Evolutionary conservation across 148 eudicot genomes (phyloP).

Genomic region (Selenicereus undatus): DNA sequence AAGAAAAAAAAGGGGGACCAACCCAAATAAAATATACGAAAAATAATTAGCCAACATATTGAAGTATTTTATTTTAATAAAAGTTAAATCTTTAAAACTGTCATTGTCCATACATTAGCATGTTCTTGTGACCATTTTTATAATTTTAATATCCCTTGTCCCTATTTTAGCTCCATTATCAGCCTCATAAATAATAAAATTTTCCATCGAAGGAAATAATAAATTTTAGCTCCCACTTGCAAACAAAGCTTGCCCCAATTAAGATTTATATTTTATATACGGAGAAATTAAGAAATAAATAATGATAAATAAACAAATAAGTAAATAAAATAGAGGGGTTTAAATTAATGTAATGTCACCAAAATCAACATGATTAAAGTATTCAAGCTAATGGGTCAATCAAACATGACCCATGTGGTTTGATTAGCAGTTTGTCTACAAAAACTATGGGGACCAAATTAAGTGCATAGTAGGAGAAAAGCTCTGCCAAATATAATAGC

Average conservation of each 20-base stretch:
- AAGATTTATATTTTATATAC: conserved; percentile 15
- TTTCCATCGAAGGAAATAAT: too few relatives aligned
- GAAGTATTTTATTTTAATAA: conserved; percentile 15
- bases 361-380: conserved; percentile 25
- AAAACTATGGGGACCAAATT: conserved; percentile 27
- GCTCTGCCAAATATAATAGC: background rate
- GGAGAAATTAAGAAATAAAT: background rate
- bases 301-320: too few relatives aligned
- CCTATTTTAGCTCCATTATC: conserved; percentile 21
- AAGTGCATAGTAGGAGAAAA: conserved; percentile 34
- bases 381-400: conserved; percentile 27
- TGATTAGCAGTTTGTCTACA: conserved; percentile 34
- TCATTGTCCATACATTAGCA: conserved; percentile 36
- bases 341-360: conserved; percentile 3
- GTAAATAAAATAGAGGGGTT: background rate
- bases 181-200: background rate
- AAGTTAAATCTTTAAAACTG: conserved; percentile 26
- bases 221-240: conserved; percentile 23
- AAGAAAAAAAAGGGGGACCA: conserved; percentile 17
- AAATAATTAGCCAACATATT: conserved; percentile 14
- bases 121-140: conserved; percentile 24
- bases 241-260: conserved; percentile 20
- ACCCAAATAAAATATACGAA: background rate
- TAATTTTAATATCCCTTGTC: conserved; percentile 8
- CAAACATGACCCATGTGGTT: conserved; percentile 39